These are phyloP conservation scores for Aegilops tauschii DNA, from an alignment of 176 grass and related monocot genomes.

Conservation along the genomic window DNA sequence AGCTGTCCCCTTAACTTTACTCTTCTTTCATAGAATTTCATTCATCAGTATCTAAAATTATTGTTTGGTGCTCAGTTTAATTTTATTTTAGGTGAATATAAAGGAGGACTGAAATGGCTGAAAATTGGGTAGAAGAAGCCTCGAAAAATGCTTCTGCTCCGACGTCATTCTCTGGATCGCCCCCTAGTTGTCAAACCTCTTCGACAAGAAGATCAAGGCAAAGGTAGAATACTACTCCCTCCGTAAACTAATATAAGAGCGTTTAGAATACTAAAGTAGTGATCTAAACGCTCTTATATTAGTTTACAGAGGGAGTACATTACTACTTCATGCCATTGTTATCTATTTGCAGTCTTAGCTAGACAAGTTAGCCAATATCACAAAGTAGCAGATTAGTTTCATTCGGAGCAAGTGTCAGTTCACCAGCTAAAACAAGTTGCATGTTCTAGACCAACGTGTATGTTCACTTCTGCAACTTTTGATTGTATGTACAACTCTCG, in stretches of 20 bases:
- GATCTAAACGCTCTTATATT: no score
- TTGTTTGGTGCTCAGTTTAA: not conserved
- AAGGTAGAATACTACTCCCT: slow-evolving; percentile 31
- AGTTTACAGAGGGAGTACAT: no score
- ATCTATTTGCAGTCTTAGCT: slow-evolving; percentile 1
- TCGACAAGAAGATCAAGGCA: slow-evolving; percentile 24
- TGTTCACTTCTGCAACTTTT: not conserved
- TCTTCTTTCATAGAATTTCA: not conserved
- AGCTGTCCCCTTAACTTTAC: not conserved
- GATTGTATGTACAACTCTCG: not conserved
- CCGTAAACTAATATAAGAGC: no score
- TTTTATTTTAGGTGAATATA: slow-evolving; percentile 22
- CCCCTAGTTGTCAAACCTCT: slow-evolving; percentile 16
- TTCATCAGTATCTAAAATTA: not conserved
- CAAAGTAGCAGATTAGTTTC: not conserved
- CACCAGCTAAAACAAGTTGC: not conserved
- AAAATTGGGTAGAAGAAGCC: slow-evolving; percentile 38
- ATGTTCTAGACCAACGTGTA: not conserved
- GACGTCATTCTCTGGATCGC: not conserved
- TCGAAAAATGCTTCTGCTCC: slow-evolving; percentile 23
- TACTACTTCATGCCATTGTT: not conserved
- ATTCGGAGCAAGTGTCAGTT: not conserved
- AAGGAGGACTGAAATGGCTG: slow-evolving; percentile 32
- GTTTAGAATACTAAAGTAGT: no score
- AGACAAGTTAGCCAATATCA: not conserved